phyloP scores from a whole-genome alignment of 1,284 basidiomycete species.

The Xerocomus cyaneibrunnescens region DNA sequence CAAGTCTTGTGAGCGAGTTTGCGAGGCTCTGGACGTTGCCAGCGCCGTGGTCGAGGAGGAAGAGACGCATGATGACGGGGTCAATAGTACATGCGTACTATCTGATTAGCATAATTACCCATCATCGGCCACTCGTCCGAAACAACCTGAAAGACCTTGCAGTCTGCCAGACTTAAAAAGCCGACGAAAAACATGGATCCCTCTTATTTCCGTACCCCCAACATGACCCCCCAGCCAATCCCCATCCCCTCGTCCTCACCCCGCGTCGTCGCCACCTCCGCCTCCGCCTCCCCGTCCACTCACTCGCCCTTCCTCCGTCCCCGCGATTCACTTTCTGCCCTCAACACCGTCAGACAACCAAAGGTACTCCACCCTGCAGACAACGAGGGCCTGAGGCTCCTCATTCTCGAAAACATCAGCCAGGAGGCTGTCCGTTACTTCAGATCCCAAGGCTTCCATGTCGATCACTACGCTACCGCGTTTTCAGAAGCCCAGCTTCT shows the following conservation, averaged over 20 bases:
- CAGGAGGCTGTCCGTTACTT: conserved; percentile 85
- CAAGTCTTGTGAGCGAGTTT: conserved; percentile 88
- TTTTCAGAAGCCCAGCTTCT: conserved; percentile 93
- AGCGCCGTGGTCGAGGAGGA: conserved; percentile 93
- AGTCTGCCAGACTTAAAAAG: background rate
- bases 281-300: conserved; percentile 49
- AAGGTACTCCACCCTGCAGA: conserved; percentile 76
- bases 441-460: conserved; percentile 85
- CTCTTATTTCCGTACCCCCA: conserved; percentile 4
- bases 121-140: conserved; percentile 1
- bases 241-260: conserved; percentile 38
- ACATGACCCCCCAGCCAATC: conserved; percentile 37
- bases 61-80: conserved; percentile 60
- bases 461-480: conserved; percentile 88
- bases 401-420: conserved; percentile 96
- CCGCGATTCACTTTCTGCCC: conserved; percentile 27
- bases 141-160: background rate
- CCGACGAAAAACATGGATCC: conserved; percentile 8
- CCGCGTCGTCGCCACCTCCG: conserved; percentile 48
- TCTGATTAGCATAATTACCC: no score
- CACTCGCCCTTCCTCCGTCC: conserved; percentile 35
- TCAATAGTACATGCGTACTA: background rate
- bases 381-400: conserved; percentile 72
- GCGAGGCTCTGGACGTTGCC: conserved; percentile 94
- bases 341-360: conserved; percentile 47